Conservation (phyloP, 495 filamentous ascomycete genomes). For the Copromyces sp. region DNA sequence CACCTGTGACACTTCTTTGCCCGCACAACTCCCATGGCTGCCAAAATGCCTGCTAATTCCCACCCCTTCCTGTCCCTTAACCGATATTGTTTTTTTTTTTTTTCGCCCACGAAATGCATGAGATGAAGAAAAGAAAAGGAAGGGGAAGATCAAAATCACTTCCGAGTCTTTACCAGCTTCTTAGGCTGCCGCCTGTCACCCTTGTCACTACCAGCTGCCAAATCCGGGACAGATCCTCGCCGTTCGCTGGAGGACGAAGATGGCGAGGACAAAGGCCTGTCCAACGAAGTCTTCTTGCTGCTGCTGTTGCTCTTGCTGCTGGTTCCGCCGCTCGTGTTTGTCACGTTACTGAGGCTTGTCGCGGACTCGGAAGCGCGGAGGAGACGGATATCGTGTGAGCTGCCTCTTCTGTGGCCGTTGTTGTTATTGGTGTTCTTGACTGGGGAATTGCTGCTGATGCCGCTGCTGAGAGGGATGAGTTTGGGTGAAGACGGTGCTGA, state of each 20-base stretch:
- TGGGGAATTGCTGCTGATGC: background rate
- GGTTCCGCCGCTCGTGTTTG: background rate
- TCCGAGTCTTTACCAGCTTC: conserved; percentile 21
- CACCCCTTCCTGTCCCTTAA: background rate
- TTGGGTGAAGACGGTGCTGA: background rate
- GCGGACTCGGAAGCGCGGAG: background rate
- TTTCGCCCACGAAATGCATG: background rate
- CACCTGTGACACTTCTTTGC: background rate
- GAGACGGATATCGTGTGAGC: background rate
- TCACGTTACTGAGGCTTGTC: background rate
- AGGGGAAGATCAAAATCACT: background rate
- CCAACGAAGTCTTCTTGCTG: conserved; percentile 1
- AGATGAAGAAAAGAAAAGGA: background rate
- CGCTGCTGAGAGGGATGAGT: background rate
- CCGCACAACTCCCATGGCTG: background rate
- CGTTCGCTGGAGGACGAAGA: background rate
- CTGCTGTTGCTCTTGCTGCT: background rate
- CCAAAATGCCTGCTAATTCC: background rate
- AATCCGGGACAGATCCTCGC: background rate
- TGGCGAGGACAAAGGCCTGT: conserved; percentile 4
- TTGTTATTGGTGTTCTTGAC: background rate
- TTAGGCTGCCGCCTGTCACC: conserved; percentile 14
- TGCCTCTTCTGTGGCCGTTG: background rate
- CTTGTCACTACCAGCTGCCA: background rate
- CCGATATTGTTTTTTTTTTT: background rate